Evolutionary conservation across 2,329 filamentous ascomycete genomes (phyloP), one percentile per base, ranked within the genome.

Genomic region (Didymella exigua): DNA sequence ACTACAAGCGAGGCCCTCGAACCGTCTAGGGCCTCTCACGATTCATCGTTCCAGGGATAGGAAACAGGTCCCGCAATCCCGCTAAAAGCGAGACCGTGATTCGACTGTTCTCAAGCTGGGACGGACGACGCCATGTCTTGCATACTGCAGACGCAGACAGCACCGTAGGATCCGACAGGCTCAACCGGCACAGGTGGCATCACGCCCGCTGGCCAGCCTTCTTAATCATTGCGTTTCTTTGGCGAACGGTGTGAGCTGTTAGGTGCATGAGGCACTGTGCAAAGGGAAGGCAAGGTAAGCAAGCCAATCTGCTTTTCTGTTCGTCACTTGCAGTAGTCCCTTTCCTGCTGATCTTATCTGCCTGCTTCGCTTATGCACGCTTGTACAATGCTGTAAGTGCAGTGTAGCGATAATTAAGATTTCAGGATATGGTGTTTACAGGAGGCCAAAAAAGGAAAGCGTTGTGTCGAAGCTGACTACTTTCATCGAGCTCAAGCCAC

Each of bases 171-270:
- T 34, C 34, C 26, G 21, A 43, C 43, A 56, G 49, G 54, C 53
- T 45, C 51, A 45, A 59, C 43, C 2, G 40, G 46, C 44, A 50
- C 46, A 42, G 41, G 55, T 33, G 47, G 52, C 50, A 48, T 59
- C 44, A 49, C 52, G 47, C 37, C 52, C 42, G 46, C 40, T 55
- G 49, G 31, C 45, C 54, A 57, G 48, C 51, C 40, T 49, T 24
- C 38, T 21, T 19, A 23, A 51, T 29, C 41, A 43, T 46, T 50
- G 50, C 45, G 56, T 54, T 54, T 40, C 52, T 62, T 47, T 47
- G 38, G 47, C 49, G 59, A 67, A 63, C 65, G 65, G 65, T 68
- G 62, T 64, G 61, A 59, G 55, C 38, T 54, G 23, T 61, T 61
- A 61, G 59, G 40, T 59, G 60, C 62, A 61, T 61, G 29, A 41